Percentiles rank a stretch among this genome's conserved stretches.
These are phyloP conservation scores for Tricholoma saponaceum DNA, from an alignment of 768 basidiomycete species.

Conservation along the genomic window DNA sequence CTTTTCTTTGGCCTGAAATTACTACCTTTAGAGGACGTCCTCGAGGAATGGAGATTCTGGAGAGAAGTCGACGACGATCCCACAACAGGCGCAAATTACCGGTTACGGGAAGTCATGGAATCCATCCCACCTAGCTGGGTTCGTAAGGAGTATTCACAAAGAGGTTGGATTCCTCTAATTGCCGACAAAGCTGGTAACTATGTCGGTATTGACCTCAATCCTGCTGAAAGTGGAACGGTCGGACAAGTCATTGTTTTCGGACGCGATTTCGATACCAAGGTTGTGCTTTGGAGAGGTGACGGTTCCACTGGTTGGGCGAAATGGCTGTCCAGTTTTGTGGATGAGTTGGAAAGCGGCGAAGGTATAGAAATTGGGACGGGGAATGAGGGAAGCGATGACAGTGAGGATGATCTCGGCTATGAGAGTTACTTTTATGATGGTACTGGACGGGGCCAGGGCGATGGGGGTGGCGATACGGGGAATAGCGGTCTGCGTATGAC, in stretches of 20 bases:
- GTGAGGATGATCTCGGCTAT: conserved; percentile 84
- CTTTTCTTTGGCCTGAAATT: conserved; percentile 95
- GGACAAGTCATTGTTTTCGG: conserved; percentile 99
- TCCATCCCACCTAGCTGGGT: conserved; percentile 91
- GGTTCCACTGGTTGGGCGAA: conserved; percentile 91
- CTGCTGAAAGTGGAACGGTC: conserved; percentile 63
- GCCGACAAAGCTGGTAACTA: conserved; percentile 96
- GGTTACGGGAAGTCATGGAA: conserved; percentile 73
- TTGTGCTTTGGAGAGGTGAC: conserved; percentile 91
- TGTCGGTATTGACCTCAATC: conserved; percentile 92
- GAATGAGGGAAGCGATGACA: conserved; percentile 59
- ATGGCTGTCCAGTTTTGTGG: conserved; percentile 88
- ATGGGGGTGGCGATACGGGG: conserved; percentile 74
- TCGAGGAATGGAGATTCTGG: conserved; percentile 97
- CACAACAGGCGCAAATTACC: conserved; percentile 72
- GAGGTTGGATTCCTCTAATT: conserved; percentile 96
- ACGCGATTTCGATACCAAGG: conserved; percentile 98
- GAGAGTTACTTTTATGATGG: conserved; percentile 86
- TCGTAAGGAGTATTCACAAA: conserved; percentile 82
- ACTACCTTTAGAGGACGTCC: conserved; percentile 86
- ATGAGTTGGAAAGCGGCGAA: conserved; percentile 89
- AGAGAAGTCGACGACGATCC: conserved; percentile 90
- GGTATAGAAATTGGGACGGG: conserved; percentile 73
- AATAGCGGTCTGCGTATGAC: conserved; percentile 69
- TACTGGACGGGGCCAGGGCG: conserved; percentile 69